Evolutionary conservation across 2,329 filamentous ascomycete genomes (phyloP).

Genomic region (Aspergillus brasiliensis): DNA sequence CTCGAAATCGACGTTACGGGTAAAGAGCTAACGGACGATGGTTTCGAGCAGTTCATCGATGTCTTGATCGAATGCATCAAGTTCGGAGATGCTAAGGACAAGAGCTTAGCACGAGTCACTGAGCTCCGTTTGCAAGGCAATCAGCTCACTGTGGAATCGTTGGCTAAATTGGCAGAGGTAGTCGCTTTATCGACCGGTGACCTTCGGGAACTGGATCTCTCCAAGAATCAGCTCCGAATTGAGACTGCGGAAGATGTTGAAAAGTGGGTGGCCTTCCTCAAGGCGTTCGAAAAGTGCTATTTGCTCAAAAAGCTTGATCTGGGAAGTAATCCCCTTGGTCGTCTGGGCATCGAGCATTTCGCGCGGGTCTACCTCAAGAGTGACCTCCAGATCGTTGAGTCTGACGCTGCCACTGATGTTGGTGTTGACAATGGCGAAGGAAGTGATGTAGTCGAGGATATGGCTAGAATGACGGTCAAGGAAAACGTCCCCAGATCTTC

Average conservation of each 20-base stretch:
- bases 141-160: constrained; percentile 43
- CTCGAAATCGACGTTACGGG: constrained; percentile 51
- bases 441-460: constrained; percentile 5
- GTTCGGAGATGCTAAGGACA: constrained; percentile 33
- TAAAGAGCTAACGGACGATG: constrained; percentile 51
- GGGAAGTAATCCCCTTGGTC: constrained; percentile 46
- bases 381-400: too few relatives aligned
- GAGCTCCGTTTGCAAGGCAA: constrained; percentile 52
- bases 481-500: constrained; percentile 18
- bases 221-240: constrained; percentile 49
- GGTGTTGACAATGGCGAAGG: constrained; percentile 9
- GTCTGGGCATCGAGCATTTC: constrained; percentile 49
- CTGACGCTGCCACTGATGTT: too few relatives aligned
- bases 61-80: constrained; percentile 45
- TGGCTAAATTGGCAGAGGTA: constrained; percentile 45
- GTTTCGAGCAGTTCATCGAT: constrained; percentile 45
- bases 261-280: constrained; percentile 49
- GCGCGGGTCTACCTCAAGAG: constrained; percentile 45
- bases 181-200: constrained; percentile 47
- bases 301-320: constrained; percentile 50
- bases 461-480: constrained; percentile 18
- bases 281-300: constrained; percentile 46
- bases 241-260: constrained; percentile 36
- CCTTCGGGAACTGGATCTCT: constrained; percentile 51
- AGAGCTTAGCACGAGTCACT: constrained; percentile 38